A percentile compares a stretch with the other conserved stretches of the same genome.
These are phyloP conservation scores for Blastobotrys muscicola DNA, from an alignment of 805 yeast species.

Conservation along the genomic window DNA sequence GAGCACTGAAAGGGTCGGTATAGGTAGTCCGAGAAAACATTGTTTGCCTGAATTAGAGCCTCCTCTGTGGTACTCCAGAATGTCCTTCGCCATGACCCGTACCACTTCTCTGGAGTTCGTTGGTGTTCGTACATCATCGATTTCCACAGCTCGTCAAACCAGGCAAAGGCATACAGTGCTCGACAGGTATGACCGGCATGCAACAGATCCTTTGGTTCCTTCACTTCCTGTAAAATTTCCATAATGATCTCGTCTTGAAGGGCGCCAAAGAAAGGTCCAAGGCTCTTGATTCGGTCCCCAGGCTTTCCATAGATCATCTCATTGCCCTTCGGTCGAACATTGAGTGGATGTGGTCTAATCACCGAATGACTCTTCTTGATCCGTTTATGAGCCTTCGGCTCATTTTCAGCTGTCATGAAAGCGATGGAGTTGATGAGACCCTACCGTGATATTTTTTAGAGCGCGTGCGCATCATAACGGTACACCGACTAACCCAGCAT, in stretches of 20 bases:
- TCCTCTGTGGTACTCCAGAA: constrained; percentile 26
- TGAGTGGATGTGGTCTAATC: too few species aligned
- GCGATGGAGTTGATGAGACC: too few species aligned
- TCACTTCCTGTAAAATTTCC: constrained; percentile 39
- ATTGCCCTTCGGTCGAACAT: too few species aligned
- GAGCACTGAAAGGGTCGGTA: constrained; percentile 80
- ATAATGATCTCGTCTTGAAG: constrained; percentile 11
- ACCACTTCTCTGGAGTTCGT: constrained; percentile 40
- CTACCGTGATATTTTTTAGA: neutral
- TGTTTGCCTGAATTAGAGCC: constrained; percentile 20
- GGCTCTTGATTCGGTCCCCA: too few species aligned
- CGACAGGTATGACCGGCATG: constrained; percentile 52
- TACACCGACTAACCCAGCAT: constrained; percentile 1
- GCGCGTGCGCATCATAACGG: neutral
- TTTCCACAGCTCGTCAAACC: constrained; percentile 80
- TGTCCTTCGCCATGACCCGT: constrained; percentile 74
- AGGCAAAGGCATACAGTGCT: constrained; percentile 58
- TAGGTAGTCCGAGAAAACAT: constrained; percentile 64
- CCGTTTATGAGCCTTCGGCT: too few species aligned
- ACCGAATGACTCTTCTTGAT: too few species aligned
- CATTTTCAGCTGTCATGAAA: too few species aligned
- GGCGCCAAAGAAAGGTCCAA: constrained; percentile 43
- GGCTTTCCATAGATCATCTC: too few species aligned
- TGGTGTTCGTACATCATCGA: constrained; percentile 35
- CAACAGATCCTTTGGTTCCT: constrained; percentile 39